Percentiles rank a stretch among this genome's conserved stretches.
Evolutionary conservation across 768 basidiomycete genomes (phyloP).

Genomic region (Tricholoma terreum): DNA sequence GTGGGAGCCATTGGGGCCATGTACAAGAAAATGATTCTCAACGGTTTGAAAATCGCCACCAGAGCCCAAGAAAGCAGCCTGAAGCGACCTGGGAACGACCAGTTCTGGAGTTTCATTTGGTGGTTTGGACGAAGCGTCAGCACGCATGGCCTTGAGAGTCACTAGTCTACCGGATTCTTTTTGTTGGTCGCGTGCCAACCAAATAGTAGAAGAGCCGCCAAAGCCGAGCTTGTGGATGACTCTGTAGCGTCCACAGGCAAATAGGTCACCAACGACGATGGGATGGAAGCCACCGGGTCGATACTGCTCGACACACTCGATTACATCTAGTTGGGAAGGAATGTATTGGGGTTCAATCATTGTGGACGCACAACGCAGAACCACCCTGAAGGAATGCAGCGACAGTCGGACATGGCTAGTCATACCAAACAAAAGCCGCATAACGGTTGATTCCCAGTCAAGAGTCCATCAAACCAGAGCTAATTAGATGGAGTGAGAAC

Average conservation of each 20-base stretch:
- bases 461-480: no score
- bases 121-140: no score
- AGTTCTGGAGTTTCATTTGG: no score
- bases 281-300: conserved; percentile 51
- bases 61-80: no score
- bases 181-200: conserved; percentile 30
- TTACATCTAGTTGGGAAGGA: conserved; percentile 25
- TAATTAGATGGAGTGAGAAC: no score
- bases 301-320: conserved; percentile 49
- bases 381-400: background rate
- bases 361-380: background rate
- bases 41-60: no score
- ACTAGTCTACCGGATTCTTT: conserved; percentile 17
- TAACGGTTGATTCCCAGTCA: no score
- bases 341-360: background rate
- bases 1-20: no score
- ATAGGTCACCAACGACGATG: conserved; percentile 45
- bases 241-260: conserved; percentile 43
- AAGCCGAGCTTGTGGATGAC: conserved; percentile 49
- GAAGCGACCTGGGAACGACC: no score
- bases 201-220: conserved; percentile 38
- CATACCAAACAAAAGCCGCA: no score
- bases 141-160: conserved; percentile 37
- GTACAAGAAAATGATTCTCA: no score
- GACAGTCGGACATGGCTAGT: no score